Evolutionary conservation across 2,329 filamentous ascomycete genomes (phyloP), one percentile per base, ranked within the genome.

Genomic region (Aspergillus pseudoviridinutans): DNA sequence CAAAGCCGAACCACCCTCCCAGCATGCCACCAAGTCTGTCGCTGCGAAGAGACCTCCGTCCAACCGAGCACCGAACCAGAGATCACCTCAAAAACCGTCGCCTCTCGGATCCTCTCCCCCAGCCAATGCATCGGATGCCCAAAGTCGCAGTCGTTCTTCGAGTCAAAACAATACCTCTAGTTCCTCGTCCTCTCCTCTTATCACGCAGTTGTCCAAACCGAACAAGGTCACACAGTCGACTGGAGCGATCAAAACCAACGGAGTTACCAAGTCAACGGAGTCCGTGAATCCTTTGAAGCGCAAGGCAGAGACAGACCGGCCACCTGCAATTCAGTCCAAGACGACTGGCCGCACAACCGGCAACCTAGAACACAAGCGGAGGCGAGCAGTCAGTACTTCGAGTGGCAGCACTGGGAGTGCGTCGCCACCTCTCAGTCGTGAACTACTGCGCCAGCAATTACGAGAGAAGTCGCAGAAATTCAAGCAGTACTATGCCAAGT

Each of bases 21-120:
- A 68, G 53, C 35, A 64, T 25, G 51, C 59, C 14, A 60, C 58
- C 27, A 74, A 76, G 59, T 66, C 65, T 50, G 68, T 72, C 46
- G 67, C 74, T 38, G 67, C 70, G 14, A 74, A 76, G 58, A 66
- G 72, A 46, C 67, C 70, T 17, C 61, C 70, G 24, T 64, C 69
- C 71, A 76, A 69, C 56, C 76, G 67, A 61, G 69, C 64, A 51
- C 76, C 73, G 24, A 84, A 77, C 27, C 60, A 60, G 29, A 66
- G 60, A 58, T 84, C 82, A 46, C 83, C 84, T 1, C 82, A 80
- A 66, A 86, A 86, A 54, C 84, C 84, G 2, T 87, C 85, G 17
- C 84, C 84, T 12, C 79, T 87, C 10, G 84, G 82, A 9, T 83
- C 82, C 6, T 86, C 84, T 2, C 83, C 83, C 24, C 84, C 84